Conservation (phyloP, 2,329 filamentous ascomycete species). For the Annulohypoxylon truncatum region DNA sequence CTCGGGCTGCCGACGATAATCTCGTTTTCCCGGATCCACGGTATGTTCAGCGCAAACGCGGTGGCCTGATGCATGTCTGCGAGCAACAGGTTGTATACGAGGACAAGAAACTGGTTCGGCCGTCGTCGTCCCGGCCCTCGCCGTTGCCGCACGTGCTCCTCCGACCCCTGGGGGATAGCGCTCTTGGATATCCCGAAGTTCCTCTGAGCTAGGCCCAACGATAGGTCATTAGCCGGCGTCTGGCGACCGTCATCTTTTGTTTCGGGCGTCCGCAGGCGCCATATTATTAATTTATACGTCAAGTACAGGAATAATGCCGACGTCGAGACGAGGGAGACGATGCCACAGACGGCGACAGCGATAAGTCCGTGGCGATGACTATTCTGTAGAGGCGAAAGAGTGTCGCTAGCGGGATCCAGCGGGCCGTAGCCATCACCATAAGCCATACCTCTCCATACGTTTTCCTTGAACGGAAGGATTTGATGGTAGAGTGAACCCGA, state of each 20-base stretch:
- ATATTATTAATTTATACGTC: conserved; percentile 52
- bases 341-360: conserved; percentile 53
- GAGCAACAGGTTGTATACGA: conserved; percentile 76
- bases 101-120: conserved; percentile 74
- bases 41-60: conserved; percentile 71
- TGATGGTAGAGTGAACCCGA: not conserved
- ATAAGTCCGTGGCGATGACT: conserved; percentile 53
- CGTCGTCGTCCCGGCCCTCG: conserved; percentile 47
- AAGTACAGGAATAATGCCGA: conserved; percentile 51
- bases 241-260: conserved; percentile 33
- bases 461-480: not conserved
- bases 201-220: conserved; percentile 35
- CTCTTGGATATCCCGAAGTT: conserved; percentile 37
- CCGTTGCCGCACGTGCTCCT: not conserved
- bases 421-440: conserved; percentile 28
- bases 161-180: conserved; percentile 20
- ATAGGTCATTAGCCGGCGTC: conserved; percentile 32
- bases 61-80: conserved; percentile 75
- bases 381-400: conserved; percentile 52
- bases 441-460: conserved; percentile 12
- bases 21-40: conserved; percentile 66
- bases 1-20: conserved; percentile 64
- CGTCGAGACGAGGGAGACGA: conserved; percentile 53
- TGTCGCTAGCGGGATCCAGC: conserved; percentile 33
- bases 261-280: conserved; percentile 47